Conservation (phyloP, 1,284 basidiomycete genomes). For the Trichosporon inkin region DNA sequence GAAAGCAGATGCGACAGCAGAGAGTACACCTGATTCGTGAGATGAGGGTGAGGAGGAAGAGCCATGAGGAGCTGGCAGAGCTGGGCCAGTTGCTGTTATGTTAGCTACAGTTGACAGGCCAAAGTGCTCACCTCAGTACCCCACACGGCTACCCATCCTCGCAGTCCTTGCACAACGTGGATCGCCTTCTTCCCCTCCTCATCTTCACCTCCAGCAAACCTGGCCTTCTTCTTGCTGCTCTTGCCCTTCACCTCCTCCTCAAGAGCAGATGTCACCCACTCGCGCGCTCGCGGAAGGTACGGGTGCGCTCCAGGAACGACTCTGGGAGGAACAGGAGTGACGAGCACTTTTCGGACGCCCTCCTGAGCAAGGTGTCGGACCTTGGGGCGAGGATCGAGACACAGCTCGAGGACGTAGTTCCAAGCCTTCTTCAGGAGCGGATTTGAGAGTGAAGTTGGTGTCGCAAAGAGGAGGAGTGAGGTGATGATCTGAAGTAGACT, state of each 20-base stretch:
- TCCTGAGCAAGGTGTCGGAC: constrained; percentile 88
- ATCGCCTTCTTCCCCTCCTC: constrained; percentile 67
- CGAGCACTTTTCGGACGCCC: constrained; percentile 69
- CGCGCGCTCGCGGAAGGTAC: constrained; percentile 69
- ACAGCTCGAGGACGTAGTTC: constrained; percentile 74
- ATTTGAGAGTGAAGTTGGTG: constrained; percentile 58
- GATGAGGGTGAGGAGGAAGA: constrained; percentile 75
- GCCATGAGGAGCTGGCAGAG: constrained; percentile 67
- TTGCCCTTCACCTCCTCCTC: constrained; percentile 62
- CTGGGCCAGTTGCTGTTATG: constrained; percentile 61
- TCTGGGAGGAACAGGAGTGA: constrained; percentile 69
- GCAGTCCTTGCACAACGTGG: constrained; percentile 70
- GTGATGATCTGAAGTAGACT: constrained; percentile 57
- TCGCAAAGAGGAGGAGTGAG: constrained; percentile 68
- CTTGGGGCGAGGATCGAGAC: constrained; percentile 85
- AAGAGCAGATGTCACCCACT: constrained; percentile 71
- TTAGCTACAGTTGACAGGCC: background rate
- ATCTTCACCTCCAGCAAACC: constrained; percentile 52
- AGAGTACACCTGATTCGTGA: constrained; percentile 76
- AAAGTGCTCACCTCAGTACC: constrained; percentile 57
- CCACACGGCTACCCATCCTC: constrained; percentile 58
- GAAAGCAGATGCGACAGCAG: constrained; percentile 71
- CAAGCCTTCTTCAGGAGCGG: constrained; percentile 63
- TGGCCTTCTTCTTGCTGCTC: constrained; percentile 62
- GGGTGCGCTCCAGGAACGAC: constrained; percentile 63